Base-by-base conservation (phyloP, 2,329 filamentous ascomycete genomes). In the Penicillium sp. region DNA sequence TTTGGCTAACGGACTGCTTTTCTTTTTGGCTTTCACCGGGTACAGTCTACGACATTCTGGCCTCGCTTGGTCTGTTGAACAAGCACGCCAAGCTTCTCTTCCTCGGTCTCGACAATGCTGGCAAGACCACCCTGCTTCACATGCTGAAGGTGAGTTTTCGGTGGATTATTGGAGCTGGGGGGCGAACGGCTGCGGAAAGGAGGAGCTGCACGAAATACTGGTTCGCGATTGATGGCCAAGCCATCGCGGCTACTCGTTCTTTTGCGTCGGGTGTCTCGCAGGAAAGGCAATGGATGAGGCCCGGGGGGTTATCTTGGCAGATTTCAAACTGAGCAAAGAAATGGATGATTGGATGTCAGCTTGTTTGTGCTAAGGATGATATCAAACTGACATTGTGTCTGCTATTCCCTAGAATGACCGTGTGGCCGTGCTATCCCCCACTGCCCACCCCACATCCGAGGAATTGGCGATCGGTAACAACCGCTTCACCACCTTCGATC, bases 81-180 rank as follows among this genome's bases (percentile, higher is more conserved):
- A 95, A 95, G 81, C 88, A 95, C 72, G 90, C 89, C 65, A 95
- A 95, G 81, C 82, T 95, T 51, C 81, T 95, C 50, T 95, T 95
- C 76, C 83, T 95, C 56, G 90, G 90, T 61, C 84, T 95, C 54
- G 90, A 95, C 71, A 95, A 95, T 76, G 90, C 90, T 44, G 90
- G 90, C 73, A 95, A 95, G 80, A 95, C 90, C 46, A 95, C 90
- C 39, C 77, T 95, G 61, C 76, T 95, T 67, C 90, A 95, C 74
- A 95, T 95, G 90, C 74, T 95, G 73, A 95, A 95, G 86, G 86
- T 90, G 72, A 64, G 80, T 71, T 48, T 11, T 18, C 27, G 13
- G 13, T 32, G 26, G 40, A 29, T 35, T 26, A 39, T 11, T 4
- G 29, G 29, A 7, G 29, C 11, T 32, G 29, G 25, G 43, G 27